Percentiles rank a stretch among this genome's conserved stretches.
Conservation (phyloP, 108 stramenopile species). For the Skeletonema costatum region DNA sequence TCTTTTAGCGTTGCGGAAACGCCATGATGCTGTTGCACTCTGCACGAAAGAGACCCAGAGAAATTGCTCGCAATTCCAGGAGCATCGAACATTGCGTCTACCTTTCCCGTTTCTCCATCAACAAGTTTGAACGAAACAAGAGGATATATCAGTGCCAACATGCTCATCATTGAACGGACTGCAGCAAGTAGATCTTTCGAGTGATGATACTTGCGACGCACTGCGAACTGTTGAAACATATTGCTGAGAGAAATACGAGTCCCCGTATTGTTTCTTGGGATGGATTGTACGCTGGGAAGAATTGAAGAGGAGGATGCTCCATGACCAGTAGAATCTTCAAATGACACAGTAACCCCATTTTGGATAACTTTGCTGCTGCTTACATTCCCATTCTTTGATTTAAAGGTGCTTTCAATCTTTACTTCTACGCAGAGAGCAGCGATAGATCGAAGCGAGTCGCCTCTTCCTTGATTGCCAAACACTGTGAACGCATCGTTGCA, state of each 20-base stretch:
- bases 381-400: background rate
- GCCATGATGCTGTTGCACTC: background rate
- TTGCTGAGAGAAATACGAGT: constrained; percentile 24
- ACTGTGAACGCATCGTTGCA: constrained; percentile 9
- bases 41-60: background rate
- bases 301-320: background rate
- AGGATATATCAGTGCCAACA: constrained; percentile 31
- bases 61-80: background rate
- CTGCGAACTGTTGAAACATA: constrained; percentile 29
- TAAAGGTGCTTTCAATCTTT: constrained; percentile 19
- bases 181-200: background rate
- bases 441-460: constrained; percentile 30
- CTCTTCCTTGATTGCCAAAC: constrained; percentile 2
- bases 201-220: constrained; percentile 22
- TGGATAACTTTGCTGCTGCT: constrained; percentile 19
- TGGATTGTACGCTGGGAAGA: background rate
- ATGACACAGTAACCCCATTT: constrained; percentile 24
- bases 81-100: background rate
- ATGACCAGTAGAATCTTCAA: constrained; percentile 8
- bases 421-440: constrained; percentile 37
- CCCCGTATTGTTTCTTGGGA: constrained; percentile 3
- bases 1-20: background rate
- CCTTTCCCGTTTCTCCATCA: constrained; percentile 8
- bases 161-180: constrained; percentile 2
- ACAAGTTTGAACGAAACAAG: constrained; percentile 18